Percentiles rank a stretch among this genome's conserved stretches.
Evolutionary conservation across 2,329 filamentous ascomycete species (phyloP).

Genomic region (Fusarium sp.): DNA sequence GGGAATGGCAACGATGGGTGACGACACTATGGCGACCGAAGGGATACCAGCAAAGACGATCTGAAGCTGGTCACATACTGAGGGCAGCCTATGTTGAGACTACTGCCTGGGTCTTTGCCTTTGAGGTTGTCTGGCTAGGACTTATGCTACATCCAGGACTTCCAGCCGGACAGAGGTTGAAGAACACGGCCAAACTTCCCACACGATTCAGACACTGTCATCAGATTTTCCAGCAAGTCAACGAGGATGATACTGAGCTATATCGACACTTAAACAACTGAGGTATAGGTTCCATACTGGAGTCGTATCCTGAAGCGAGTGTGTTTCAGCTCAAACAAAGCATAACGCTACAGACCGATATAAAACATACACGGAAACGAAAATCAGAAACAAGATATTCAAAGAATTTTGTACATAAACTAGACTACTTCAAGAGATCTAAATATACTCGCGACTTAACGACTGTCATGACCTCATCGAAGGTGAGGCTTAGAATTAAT

Average conservation of each 20-base stretch:
- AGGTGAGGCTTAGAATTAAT: constrained; percentile 21
- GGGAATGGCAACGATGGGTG: constrained; percentile 46
- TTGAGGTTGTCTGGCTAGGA: constrained; percentile 5
- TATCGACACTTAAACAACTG: neutral
- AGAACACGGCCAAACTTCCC: neutral
- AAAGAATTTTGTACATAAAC: neutral
- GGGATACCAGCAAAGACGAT: neutral
- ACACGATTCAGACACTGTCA: too few species aligned
- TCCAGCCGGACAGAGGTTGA: neutral
- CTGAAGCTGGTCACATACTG: neutral
- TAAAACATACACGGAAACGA: neutral
- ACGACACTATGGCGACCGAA: neutral
- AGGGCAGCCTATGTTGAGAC: neutral
- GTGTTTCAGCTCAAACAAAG: constrained; percentile 16
- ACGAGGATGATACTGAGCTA: neutral
- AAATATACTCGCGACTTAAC: constrained; percentile 24
- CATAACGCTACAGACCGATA: constrained; percentile 1
- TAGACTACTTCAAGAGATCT: constrained; percentile 3
- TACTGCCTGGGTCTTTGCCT: neutral
- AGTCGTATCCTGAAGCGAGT: constrained; percentile 1
- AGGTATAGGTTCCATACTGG: neutral
- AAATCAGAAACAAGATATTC: neutral
- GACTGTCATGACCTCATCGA: constrained; percentile 42
- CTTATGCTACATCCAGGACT: constrained; percentile 18
- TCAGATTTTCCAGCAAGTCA: neutral